A percentile compares a stretch with the other conserved stretches of the same genome.
Evolutionary conservation across 768 basidiomycete genomes (phyloP).

Genomic region (Nidularia pulvinata): DNA sequence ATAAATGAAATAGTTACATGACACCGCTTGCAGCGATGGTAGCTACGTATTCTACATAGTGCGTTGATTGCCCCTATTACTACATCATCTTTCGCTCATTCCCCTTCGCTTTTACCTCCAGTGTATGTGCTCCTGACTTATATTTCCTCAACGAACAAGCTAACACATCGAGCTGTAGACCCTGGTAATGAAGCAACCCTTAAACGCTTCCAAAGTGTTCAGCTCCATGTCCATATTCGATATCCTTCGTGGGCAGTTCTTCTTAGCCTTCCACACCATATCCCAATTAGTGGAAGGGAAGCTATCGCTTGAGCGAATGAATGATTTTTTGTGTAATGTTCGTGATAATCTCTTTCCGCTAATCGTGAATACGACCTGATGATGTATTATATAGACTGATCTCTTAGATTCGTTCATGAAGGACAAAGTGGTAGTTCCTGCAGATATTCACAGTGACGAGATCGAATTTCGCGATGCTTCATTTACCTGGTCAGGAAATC

Average conservation of each 20-base stretch:
- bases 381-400: constrained; percentile 32
- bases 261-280: constrained; percentile 27
- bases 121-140: no score
- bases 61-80: background rate
- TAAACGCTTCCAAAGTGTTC: background rate
- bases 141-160: no score
- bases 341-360: constrained; percentile 1
- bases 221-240: constrained; percentile 36
- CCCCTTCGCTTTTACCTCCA: background rate
- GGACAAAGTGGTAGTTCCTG: background rate
- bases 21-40: background rate
- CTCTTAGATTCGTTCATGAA: constrained; percentile 31
- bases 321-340: constrained; percentile 36
- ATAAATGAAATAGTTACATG: background rate
- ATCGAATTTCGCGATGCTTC: constrained; percentile 54
- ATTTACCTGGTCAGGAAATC: constrained; percentile 54
- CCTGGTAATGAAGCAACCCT: constrained; percentile 2
- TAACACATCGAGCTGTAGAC: background rate
- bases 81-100: constrained; percentile 1
- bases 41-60: background rate
- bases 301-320: constrained; percentile 61
- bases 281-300: constrained; percentile 35
- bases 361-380: background rate
- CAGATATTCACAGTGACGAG: constrained; percentile 10
- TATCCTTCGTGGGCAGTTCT: constrained; percentile 51